Conservation (phyloP, 2,329 filamentous ascomycete genomes). For the Blumeria graminis region DNA sequence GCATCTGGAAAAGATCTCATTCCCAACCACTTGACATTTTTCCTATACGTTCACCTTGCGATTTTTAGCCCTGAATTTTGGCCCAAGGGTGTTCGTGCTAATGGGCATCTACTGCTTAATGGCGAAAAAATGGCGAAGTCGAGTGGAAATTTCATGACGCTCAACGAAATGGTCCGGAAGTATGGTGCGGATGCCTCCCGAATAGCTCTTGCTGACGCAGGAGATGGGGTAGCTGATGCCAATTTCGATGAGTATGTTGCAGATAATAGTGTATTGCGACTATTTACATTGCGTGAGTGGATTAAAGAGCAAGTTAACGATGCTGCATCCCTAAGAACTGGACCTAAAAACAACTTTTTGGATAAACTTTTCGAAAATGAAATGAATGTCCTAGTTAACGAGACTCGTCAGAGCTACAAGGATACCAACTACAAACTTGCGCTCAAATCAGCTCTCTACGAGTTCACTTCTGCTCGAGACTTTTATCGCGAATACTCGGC, state of each 20-base stretch:
- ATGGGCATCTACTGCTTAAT: constrained; percentile 84
- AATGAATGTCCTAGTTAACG: constrained; percentile 58
- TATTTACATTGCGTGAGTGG: constrained; percentile 71
- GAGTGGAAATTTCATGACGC: constrained; percentile 89
- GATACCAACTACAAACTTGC: constrained; percentile 65
- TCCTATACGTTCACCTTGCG: constrained; percentile 78
- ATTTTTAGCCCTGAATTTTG: constrained; percentile 75
- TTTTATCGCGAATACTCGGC: constrained; percentile 69
- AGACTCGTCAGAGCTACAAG: constrained; percentile 57
- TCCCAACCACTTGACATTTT: constrained; percentile 86
- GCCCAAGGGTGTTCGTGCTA: constrained; percentile 65
- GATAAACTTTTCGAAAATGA: constrained; percentile 87
- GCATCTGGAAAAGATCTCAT: constrained; percentile 84
- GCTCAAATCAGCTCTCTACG: constrained; percentile 71
- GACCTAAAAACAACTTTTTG: constrained; percentile 51
- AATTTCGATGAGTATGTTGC: constrained; percentile 95
- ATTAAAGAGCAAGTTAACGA: constrained; percentile 64
- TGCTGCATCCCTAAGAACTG: constrained; percentile 47
- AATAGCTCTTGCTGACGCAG: constrained; percentile 80
- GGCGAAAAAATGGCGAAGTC: constrained; percentile 98
- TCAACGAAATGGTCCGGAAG: constrained; percentile 66
- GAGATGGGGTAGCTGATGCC: constrained; percentile 81
- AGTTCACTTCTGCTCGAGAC: constrained; percentile 71
- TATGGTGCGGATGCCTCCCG: constrained; percentile 85
- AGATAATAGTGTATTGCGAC: constrained; percentile 69